Evolutionary conservation across 257 asterid genomes (phyloP).

Genomic region (Solanum okadae): DNA sequence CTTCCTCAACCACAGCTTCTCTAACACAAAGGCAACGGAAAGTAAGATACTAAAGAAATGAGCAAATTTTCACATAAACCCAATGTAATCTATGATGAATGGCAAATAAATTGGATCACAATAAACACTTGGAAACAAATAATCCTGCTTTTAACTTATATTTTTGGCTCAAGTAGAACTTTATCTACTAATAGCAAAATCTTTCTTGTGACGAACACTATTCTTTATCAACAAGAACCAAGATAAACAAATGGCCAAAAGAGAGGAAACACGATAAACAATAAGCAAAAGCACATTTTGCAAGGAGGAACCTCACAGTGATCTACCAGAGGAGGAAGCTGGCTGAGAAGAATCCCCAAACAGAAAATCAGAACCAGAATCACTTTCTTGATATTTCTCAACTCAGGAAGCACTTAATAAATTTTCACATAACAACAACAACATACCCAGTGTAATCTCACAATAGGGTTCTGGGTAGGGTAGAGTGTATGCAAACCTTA

Average conservation of each 20-base stretch:
- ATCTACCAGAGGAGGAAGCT: conserved; percentile 28
- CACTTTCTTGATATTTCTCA: conserved; percentile 26
- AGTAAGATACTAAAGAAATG: not conserved
- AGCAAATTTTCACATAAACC: not conserved
- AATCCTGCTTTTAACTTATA: not conserved
- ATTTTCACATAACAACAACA: not conserved
- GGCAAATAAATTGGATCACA: not conserved
- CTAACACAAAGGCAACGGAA: conserved; percentile 25
- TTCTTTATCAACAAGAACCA: not conserved
- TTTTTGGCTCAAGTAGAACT: not conserved
- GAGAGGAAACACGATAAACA: not conserved
- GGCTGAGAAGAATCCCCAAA: conserved; percentile 17
- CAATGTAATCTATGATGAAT: not conserved
- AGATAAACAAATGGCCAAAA: not conserved
- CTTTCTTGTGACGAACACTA: not conserved
- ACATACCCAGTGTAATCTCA: not conserved
- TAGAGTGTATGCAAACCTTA: not conserved
- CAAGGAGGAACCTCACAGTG: conserved; percentile 33
- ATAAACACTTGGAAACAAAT: not conserved
- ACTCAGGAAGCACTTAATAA: conserved; percentile 4
- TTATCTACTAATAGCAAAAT: not conserved
- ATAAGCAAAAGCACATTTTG: not conserved
- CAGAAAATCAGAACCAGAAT: conserved; percentile 2
- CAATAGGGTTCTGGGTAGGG: not conserved
- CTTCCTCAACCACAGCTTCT: conserved; percentile 37